Percentiles rank a stretch among this genome's conserved stretches.
Evolutionary conservation across 306 rosid genomes (phyloP).

Genomic region (Pterocarpus santalinus): DNA sequence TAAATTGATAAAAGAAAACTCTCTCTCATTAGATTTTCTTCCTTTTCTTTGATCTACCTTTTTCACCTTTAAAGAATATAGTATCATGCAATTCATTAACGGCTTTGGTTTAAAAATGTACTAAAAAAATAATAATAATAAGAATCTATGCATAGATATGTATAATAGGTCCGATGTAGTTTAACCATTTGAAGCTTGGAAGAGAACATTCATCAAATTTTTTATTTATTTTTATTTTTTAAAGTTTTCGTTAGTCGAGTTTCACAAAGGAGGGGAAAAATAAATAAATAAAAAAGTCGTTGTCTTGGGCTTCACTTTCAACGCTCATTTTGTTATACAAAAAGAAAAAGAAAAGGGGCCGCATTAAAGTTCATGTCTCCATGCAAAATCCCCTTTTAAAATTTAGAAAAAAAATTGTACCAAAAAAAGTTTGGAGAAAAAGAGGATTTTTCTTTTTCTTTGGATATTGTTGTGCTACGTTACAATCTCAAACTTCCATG

Average conservation of each 20-base stretch:
- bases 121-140: neutral
- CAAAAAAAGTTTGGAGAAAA: neutral
- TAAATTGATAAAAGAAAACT: no score
- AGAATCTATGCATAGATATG: neutral
- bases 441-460: neutral
- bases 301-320: conserved; percentile 35
- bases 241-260: conserved; percentile 6
- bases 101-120: no score
- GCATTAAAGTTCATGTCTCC: conserved; percentile 46
- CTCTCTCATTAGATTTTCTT: no score
- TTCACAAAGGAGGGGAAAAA: neutral
- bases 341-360: conserved; percentile 16
- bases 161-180: conserved; percentile 23
- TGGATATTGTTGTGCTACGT: conserved; percentile 42
- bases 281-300: neutral
- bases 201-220: conserved; percentile 23
- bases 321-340: conserved; percentile 1
- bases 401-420: neutral
- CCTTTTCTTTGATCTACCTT: no score
- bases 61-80: no score
- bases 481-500: conserved; percentile 63
- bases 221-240: neutral
- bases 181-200: conserved; percentile 39
- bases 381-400: conserved; percentile 51
- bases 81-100: no score